phyloP scores from a whole-genome alignment of 2,329 filamentous ascomycete genomes.

The Aspergillus sergii region DNA sequence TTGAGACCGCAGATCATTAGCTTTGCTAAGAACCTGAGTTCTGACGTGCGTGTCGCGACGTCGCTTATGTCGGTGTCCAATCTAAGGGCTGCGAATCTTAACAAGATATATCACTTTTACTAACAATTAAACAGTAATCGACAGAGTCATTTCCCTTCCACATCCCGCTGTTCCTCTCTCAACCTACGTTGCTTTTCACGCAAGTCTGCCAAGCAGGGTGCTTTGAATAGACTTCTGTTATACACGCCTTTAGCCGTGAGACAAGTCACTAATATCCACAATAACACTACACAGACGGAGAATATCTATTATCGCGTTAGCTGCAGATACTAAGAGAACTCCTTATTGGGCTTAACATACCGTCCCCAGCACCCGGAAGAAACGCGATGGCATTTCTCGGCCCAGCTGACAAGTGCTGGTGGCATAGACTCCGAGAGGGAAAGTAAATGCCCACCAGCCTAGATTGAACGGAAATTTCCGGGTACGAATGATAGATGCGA shows the following conservation, averaged over 20 bases:
- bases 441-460: constrained; percentile 63
- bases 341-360: constrained; percentile 19
- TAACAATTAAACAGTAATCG: not conserved
- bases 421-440: constrained; percentile 58
- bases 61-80: no score
- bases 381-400: constrained; percentile 53
- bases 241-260: constrained; percentile 8
- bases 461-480: constrained; percentile 58
- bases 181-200: not conserved
- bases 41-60: no score
- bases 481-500: constrained; percentile 28
- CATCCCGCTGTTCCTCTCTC: not conserved
- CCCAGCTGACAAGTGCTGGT: constrained; percentile 44
- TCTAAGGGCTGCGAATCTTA: no score
- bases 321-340: not conserved
- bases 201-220: constrained; percentile 1
- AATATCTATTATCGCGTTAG: constrained; percentile 2
- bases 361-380: constrained; percentile 59
- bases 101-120: no score
- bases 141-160: not conserved
- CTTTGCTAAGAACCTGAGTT: no score
- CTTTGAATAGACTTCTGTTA: constrained; percentile 7
- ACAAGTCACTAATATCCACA: constrained; percentile 7
- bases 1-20: no score
- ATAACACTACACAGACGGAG: constrained; percentile 8